Evolutionary conservation across 2,329 filamentous ascomycete species (phyloP), one percentile per base, ranked within the genome.

Genomic region (Cucurbitaria berberidis): DNA sequence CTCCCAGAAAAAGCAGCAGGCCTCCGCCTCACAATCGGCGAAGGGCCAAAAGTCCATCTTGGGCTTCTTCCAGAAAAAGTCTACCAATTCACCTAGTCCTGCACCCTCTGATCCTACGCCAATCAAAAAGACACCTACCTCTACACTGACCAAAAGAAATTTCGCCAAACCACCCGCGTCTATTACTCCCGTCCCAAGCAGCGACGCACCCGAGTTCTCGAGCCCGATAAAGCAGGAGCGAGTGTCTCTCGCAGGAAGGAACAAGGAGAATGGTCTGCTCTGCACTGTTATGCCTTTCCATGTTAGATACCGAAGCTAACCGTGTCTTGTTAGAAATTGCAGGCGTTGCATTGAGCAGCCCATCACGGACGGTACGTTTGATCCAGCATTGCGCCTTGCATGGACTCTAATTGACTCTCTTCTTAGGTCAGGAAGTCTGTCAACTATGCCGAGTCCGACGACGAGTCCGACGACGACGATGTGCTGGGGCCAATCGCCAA

Each of bases 391-490:
- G 34, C 24, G 21, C 22, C 27, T 18, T 6, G 8, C 36, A 7
- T 19, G 9, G 15, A 30, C 38, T 13, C 38, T 2, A 39, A 26
- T 55, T 67, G 30, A 67, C 46, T n/a, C 29, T 30, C 15, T 9
- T 21, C 39, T 2, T 41, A 86, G 82, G 81, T 80, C 11, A 87
- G 85, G 72, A 88, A 86, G 66, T 74, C 80, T 40, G 83, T 95
- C 61, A 95, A 84, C 72, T 98, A 98, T 73, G 88, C 89, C 59
- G 93, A 97, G 68, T 92, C 90, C 1, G 91, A 90, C 39, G 89
- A 90, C 40, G 63, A 57, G n/a, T n/a, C n/a, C 26, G 89, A 91
- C 51, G 82, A 84, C 44, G 88, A 93, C 19, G 86, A 87, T 39
- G 85, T 90, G 0, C 89, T 93, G 68, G 77, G 78, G 45, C 81